phyloP scores from a whole-genome alignment of 1,284 basidiomycete genomes.

The Leccinum subfulvum region DNA sequence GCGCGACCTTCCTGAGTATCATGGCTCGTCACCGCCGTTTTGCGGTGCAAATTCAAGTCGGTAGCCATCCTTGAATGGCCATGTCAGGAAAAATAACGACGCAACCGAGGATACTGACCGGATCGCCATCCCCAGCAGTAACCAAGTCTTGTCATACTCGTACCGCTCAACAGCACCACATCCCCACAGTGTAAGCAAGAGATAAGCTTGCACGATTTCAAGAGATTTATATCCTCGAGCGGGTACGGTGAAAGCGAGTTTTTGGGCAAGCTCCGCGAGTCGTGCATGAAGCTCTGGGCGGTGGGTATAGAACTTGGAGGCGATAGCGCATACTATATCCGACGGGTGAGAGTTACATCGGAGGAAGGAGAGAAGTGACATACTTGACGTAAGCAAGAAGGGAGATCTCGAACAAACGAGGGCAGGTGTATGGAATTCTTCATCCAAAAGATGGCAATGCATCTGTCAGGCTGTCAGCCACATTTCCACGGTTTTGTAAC shows the following conservation, averaged over 20 bases:
- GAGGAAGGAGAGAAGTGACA: slow-evolving; percentile 34
- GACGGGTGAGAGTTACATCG: slow-evolving; percentile 4
- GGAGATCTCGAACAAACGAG: slow-evolving; percentile 90
- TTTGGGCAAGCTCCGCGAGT: slow-evolving; percentile 82
- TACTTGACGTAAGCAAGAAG: slow-evolving; percentile 89
- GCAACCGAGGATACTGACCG: slow-evolving; percentile 42
- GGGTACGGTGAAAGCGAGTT: slow-evolving; percentile 88
- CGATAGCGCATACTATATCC: slow-evolving; percentile 82
- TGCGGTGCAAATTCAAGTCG: slow-evolving; percentile 93
- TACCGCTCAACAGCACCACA: slow-evolving; percentile 91
- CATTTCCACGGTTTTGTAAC: slow-evolving; percentile 2
- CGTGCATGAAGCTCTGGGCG: slow-evolving; percentile 83
- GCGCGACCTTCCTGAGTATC: slow-evolving; percentile 74
- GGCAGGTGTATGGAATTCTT: slow-evolving; percentile 87
- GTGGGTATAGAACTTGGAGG: slow-evolving; percentile 85
- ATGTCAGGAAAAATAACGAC: slow-evolving; percentile 10
- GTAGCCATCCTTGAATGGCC: slow-evolving; percentile 77
- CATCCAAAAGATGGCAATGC: slow-evolving; percentile 75
- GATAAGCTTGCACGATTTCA: slow-evolving; percentile 91
- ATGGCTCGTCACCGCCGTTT: slow-evolving; percentile 67
- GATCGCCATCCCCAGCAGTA: slow-evolving; percentile 84
- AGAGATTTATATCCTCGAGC: slow-evolving; percentile 90
- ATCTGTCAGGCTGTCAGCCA: slow-evolving; percentile 44
- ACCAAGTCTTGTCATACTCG: slow-evolving; percentile 96
- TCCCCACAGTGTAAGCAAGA: slow-evolving; percentile 81